Base-by-base conservation (phyloP, 2,329 filamentous ascomycete species). In the Aspergillus sp. region DNA sequence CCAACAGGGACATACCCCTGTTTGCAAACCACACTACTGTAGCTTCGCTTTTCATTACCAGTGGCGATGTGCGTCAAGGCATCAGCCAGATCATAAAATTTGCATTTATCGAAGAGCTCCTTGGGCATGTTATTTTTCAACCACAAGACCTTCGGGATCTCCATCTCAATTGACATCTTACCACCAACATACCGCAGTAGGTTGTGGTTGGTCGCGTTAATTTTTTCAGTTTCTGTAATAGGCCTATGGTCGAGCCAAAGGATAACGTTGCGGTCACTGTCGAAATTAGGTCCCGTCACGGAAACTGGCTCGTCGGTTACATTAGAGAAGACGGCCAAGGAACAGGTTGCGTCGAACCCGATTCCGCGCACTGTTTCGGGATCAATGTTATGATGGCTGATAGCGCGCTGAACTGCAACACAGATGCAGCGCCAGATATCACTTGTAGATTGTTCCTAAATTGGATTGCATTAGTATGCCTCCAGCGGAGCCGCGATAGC, bases 121-220 rank as follows among this genome's bases (percentile, higher is more conserved):
- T 89, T 83, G 2, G 95, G 90, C 95, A 99, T 98, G 78, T 98
- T 86, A 77, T 96, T 96, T 84, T 98, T 98, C 71, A 99, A 83
- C 95, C 95, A 99, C 57, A 98, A 82, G 1, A 97, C 91, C 79
- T 99, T 99, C 63, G 95, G 95, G 56, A 99, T 96, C 75, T 99
- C 95, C 95, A 99, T 99, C 81, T 99, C 95, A 64, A 97, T 93
- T 73, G 91, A 96, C 95, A 99, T 99, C 73, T 90, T 93, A 62
- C 95, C 95, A 66, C 95, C 95, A 17, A 99, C 95, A 72, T 99
- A 99, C 70, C 92, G 90, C 58, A 99, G 85, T 54, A 99, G 82
- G 75, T 96, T 95, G 80, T 99, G 95, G 53, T 88, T 84, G 3
- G 95, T 98, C 55, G 86, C 86, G 75, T 99, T 99, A 79, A 99